Evolutionary conservation across 352 stramenopile species (phyloP), one percentile per base, ranked within the genome.

Genomic region (Globisporangium middletonii): DNA sequence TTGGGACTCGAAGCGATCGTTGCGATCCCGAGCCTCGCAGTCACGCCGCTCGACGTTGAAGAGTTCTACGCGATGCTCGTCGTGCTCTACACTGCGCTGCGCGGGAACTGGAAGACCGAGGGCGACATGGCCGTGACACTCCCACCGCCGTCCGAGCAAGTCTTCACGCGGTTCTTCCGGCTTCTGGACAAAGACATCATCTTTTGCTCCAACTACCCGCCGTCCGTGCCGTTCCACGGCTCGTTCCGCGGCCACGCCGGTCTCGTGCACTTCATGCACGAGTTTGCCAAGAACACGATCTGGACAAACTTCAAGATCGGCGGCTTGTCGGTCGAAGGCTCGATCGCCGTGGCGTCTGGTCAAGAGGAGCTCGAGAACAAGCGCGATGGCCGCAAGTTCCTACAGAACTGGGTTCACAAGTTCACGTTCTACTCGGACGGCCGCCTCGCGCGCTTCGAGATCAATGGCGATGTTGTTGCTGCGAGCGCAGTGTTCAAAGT

Each of bases 351-450:
- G 23, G 85, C 85, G 23, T 91, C 78, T 0, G 85, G 85, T 9
- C 91, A 93, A 47, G 85, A 95, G 52, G 83, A 95, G 59, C 77
- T 95, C 18, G 85, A 92, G 55, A 95, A 95, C 69, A 84, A 85
- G 43, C 77, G 79, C 44, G 85, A 95, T 42, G 77, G 73, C 0
- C 79, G 85, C 38, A 89, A 88, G 51, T 95, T 95, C 46, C 81
- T 93, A 44, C 85, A 95, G 59, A 95, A 95, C 53, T 95, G 85
- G 85, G 83, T 95, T 37, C 85, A 95, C 71, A 95, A 95, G 66
- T 95, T 95, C 50, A 92, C 84, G 35, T 95, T 95, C 44, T 89
- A 89, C 61, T 83, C 77, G 11, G 82, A 95, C 41, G 85, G 85
- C 3, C 72, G 81, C n/a, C 71, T 95, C 13, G 83, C 84, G 3